Evolutionary conservation across 1,284 basidiomycete species (phyloP), one percentile per base, ranked within the genome.

Genomic region (Cutaneotrichosporon sp.): DNA sequence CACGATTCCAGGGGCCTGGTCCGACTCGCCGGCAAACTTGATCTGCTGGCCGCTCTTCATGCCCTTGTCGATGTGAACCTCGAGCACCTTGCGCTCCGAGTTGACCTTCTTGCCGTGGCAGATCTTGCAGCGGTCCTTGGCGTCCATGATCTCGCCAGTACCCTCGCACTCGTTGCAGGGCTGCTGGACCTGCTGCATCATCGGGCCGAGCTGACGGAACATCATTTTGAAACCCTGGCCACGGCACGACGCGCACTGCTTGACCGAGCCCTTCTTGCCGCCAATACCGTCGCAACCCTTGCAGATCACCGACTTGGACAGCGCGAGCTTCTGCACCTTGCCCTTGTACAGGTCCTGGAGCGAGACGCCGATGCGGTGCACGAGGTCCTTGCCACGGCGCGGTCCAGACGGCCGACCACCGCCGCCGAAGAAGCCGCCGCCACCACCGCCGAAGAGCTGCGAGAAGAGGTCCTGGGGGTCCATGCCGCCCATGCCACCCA

Each of bases 111-210:
- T 97, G 71, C 95, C 97, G 80, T 90, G 91, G 86, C 97, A 99
- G 52, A 83, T 83, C 81, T 89, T 88, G 87, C 97, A 99, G 70
- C 90, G 86, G 84, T 99, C 94, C 82, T 96, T 98, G 63, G 85
- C 80, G 82, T 94, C 93, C 84, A 99, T 97, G 73, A 92, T 86
- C 82, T 99, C 96, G 70, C 97, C 97, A 26, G 87, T 86, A 38
- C 92, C 97, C 60, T 85, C 86, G 81, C 97, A 99, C 38, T 97
- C 95, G 76, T 90, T 88, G 83, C 97, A 99, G 58, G 89, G 86
- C 70, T 93, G 91, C 80, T 99, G 97, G 75, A 99, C 92, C 82
- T 99, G 97, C 83, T 99, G 97, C 73, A 99, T 93, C 97, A 99
- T 99, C 18, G 97, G 97, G 42, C 97, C 97, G 86, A 82, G 75